phyloP scores from a whole-genome alignment of 164 flowering plant species.

The Malania oleifera region DNA sequence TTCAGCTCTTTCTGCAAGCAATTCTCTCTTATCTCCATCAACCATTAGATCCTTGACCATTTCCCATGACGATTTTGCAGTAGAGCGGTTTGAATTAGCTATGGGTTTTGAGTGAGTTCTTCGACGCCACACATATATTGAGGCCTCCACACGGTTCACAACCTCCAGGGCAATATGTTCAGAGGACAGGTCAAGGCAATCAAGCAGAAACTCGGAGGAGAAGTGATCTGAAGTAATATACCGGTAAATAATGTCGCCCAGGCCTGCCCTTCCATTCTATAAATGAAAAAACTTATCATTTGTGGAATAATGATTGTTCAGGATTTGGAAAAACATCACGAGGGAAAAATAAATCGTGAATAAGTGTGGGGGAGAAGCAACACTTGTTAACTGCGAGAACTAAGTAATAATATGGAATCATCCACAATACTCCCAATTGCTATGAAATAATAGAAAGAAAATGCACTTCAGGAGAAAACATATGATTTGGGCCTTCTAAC shows the following conservation, averaged over 20 bases:
- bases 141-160: constrained; percentile 88
- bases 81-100: constrained; percentile 37
- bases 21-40: constrained; percentile 76
- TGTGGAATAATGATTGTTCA: background rate
- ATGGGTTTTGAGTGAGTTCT: constrained; percentile 43
- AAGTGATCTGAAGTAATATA: constrained; percentile 91
- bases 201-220: constrained; percentile 88
- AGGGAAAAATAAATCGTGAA: too few relatives aligned
- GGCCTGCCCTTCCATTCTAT: constrained; percentile 84
- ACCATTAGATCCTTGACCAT: constrained; percentile 80
- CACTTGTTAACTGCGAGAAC: too few relatives aligned
- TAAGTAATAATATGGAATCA: too few relatives aligned
- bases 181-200: constrained; percentile 80
- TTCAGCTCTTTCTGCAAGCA: constrained; percentile 87
- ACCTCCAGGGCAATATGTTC: constrained; percentile 85
- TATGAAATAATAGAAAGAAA: too few relatives aligned
- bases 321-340: too few relatives aligned
- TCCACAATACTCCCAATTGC: too few relatives aligned
- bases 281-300: constrained; percentile 2
- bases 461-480: background rate
- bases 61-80: constrained; percentile 80
- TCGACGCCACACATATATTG: constrained; percentile 79
- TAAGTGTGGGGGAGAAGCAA: too few relatives aligned
- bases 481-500: background rate
- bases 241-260: constrained; percentile 84